Evolutionary conservation across 768 basidiomycete species (phyloP).

Genomic region (Podaxis rugospora): DNA sequence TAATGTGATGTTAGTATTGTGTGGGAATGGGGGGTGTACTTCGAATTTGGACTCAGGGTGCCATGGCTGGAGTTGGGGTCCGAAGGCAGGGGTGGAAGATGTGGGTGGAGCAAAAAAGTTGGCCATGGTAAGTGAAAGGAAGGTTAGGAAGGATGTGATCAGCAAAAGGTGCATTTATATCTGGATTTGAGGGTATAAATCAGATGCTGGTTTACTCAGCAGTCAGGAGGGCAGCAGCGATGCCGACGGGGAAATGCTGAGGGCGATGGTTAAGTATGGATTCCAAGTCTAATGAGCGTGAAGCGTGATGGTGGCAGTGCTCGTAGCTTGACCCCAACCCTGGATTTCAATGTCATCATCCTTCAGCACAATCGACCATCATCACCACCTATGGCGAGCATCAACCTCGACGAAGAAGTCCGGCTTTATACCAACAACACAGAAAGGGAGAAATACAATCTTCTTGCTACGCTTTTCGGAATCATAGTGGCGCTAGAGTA

Average conservation of each 20-base stretch:
- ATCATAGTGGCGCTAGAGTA: slow-evolving; percentile 90
- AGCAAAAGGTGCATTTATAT: not conserved
- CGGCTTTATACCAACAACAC: slow-evolving; percentile 83
- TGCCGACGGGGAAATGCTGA: not conserved
- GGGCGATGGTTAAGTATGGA: not conserved
- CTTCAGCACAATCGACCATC: not conserved
- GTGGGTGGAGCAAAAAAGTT: slow-evolving; percentile 3
- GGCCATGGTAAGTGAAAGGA: slow-evolving; percentile 7
- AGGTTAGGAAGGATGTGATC: not conserved
- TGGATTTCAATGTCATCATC: not conserved
- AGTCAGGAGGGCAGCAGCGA: not conserved
- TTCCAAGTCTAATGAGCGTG: not conserved
- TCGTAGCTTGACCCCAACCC: not conserved
- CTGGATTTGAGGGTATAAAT: not conserved
- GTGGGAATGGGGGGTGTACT: not conserved
- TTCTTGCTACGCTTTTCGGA: slow-evolving; percentile 85
- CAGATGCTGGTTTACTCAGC: not conserved
- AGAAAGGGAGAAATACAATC: slow-evolving; percentile 85
- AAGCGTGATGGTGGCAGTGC: not conserved
- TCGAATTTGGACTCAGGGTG: slow-evolving; percentile 7
- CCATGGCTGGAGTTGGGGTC: slow-evolving; percentile 6
- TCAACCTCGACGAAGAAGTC: slow-evolving; percentile 86
- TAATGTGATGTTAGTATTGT: not conserved
- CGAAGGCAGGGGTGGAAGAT: not conserved
- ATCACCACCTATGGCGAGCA: slow-evolving; percentile 10